Base-by-base conservation (phyloP, 192 early-diverging fungal species). In the Rhizoclosmatium globosum region DNA sequence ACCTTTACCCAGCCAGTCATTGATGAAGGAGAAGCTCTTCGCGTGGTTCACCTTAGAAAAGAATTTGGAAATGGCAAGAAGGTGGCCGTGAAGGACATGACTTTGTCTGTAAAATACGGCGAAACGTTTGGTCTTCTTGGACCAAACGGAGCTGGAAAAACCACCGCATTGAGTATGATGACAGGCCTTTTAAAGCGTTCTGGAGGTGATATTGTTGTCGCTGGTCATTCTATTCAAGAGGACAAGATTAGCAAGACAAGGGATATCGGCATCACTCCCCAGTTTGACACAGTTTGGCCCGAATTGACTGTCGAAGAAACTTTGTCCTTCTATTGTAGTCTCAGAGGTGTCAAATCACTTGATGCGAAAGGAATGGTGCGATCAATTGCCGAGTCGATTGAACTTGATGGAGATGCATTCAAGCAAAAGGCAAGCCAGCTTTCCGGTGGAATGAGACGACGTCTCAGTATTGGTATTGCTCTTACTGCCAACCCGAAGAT, bases 141-240 rank as follows among this genome's bases (percentile, higher is more conserved):
- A 47, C 88, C 90, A 53, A 92, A 94, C 77, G 93, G 92, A 50
- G 89, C 90, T 17, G 93, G 91, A n/a, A 94, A 94, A 64, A 90
- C 91, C 11, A 94, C 92, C 0, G 85, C 88, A 43, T 89, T 94
- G 68, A 87, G 85, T 67, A 92, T 93, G 75, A 79, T 94, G 21
- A 89, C 92, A 7, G 91, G 92, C 62, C 69, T 91, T 42, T 82
- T 87, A 2, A 83, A 82, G 38, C 79, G 92, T 21, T 91, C 89
- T 9, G 77, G 79, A 0, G 92, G 92, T 47, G 76, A 85, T 64
- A 89, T 91, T 9, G 81, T 72, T 39, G 61, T 93, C 46, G 86
- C 85, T 50, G 87, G 73, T 39, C 21, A 74, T 17, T 45, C 39
- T 45, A 45, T 74, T 2, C 19, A 17, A 31, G 23, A 17, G 13